Conservation (phyloP, 768 basidiomycete genomes). For the Pilatotrama ljubarskyi region DNA sequence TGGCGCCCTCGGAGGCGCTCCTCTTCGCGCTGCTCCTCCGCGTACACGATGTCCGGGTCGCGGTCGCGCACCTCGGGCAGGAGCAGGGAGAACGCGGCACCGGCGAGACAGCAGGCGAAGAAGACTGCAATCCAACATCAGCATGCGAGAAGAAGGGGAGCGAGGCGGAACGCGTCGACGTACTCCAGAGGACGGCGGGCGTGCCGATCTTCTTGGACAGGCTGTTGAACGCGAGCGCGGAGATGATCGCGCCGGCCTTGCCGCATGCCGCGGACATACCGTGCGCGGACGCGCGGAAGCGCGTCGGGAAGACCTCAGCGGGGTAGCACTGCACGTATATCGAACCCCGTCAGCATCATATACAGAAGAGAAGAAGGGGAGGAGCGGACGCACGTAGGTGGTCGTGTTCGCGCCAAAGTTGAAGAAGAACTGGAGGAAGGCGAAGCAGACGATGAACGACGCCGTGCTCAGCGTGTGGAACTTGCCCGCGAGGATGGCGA, state of each 20-base stretch:
- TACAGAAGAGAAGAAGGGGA: no score
- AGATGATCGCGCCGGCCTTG: slow-evolving; percentile 77
- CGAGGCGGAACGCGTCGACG: slow-evolving; percentile 29
- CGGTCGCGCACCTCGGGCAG: slow-evolving; percentile 53
- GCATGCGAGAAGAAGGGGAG: neutral
- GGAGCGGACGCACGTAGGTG: slow-evolving; percentile 26
- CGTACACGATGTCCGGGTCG: slow-evolving; percentile 49
- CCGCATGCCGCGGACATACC: slow-evolving; percentile 74
- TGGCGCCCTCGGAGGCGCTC: slow-evolving; percentile 2
- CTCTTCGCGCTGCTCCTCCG: slow-evolving; percentile 35
- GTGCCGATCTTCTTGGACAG: slow-evolving; percentile 64
- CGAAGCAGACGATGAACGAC: slow-evolving; percentile 71
- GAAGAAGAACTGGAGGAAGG: slow-evolving; percentile 79
- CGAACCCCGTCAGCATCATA: neutral
- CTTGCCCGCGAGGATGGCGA: slow-evolving; percentile 67
- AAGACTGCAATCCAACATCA: slow-evolving; percentile 47
- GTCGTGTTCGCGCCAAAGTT: slow-evolving; percentile 76
- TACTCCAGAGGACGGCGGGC: slow-evolving; percentile 70
- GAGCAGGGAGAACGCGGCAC: slow-evolving; percentile 50
- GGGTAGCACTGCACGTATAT: slow-evolving; percentile 55
- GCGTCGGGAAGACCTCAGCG: slow-evolving; percentile 79
- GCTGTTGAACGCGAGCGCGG: slow-evolving; percentile 70
- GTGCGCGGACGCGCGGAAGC: slow-evolving; percentile 71
- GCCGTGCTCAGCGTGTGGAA: slow-evolving; percentile 57
- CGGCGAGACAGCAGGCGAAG: slow-evolving; percentile 60